Conservation (phyloP, 2,329 filamentous ascomycete genomes). For the Tolypocladium ophioglossoides region DNA sequence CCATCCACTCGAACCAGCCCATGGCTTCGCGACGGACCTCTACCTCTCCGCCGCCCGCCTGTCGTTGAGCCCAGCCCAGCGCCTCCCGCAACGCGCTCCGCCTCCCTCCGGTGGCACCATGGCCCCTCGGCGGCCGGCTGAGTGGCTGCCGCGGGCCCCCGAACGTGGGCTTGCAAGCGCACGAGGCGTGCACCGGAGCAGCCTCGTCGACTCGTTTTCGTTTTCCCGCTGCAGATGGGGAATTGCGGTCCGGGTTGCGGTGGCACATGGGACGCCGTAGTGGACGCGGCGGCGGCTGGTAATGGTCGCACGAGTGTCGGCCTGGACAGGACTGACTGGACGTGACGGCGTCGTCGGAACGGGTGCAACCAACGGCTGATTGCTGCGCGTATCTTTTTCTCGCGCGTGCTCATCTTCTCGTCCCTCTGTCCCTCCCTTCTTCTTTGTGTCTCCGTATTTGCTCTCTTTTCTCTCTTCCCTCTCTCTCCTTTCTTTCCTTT, state of each 20-base stretch:
- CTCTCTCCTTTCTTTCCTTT: neutral
- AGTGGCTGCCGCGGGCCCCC: constrained; percentile 5
- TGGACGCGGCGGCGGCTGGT: neutral
- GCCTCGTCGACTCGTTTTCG: neutral
- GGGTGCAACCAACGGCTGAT: neutral
- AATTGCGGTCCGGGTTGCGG: neutral
- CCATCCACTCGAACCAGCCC: neutral
- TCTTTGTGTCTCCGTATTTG: neutral
- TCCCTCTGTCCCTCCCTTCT: neutral
- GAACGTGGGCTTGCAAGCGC: neutral
- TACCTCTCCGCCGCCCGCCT: neutral
- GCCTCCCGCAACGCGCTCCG: constrained; percentile 1
- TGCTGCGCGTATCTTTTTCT: neutral
- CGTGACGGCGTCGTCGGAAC: neutral
- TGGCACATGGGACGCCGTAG: neutral
- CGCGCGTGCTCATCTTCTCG: neutral
- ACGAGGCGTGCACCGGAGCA: neutral
- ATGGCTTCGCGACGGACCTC: neutral
- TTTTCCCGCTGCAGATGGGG: neutral
- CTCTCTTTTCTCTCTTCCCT: neutral
- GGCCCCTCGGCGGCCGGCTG: constrained; percentile 2
- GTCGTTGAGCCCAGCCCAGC: neutral
- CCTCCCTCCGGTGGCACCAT: constrained; percentile 8
- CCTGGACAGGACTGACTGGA: neutral
- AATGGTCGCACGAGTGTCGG: neutral